phyloP scores from a whole-genome alignment of 1,284 basidiomycete species.

The Pseudozyma sp. region DNA sequence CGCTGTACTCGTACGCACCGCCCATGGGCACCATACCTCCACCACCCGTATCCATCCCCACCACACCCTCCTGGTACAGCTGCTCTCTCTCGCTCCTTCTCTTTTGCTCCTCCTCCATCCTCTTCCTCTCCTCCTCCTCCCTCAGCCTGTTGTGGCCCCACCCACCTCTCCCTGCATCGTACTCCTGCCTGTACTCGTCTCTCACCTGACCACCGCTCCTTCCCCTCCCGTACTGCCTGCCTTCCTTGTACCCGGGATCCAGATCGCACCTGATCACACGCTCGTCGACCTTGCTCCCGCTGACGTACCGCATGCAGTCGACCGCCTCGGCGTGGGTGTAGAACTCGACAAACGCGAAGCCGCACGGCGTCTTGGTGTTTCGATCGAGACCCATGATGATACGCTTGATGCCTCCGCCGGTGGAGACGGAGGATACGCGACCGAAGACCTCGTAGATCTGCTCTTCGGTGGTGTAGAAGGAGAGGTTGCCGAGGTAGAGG shows the following conservation, averaged over 20 bases:
- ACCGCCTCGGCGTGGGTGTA: slow-evolving; percentile 95
- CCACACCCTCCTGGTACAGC: slow-evolving; percentile 79
- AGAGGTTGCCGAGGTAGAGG: slow-evolving; percentile 77
- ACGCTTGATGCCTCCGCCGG: slow-evolving; percentile 94
- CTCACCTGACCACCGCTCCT: slow-evolving; percentile 92
- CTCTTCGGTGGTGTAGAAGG: slow-evolving; percentile 87
- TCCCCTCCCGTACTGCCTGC: slow-evolving; percentile 95
- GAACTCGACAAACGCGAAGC: slow-evolving; percentile 99
- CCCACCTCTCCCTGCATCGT: slow-evolving; percentile 83
- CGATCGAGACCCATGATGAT: slow-evolving; percentile 99
- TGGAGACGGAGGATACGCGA: slow-evolving; percentile 87
- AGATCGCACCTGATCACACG: slow-evolving; percentile 97
- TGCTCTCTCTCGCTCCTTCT: slow-evolving; percentile 82
- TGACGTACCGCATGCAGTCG: slow-evolving; percentile 91
- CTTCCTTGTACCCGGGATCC: slow-evolving; percentile 97
- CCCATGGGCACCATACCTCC: slow-evolving; percentile 46
- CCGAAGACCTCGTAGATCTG: slow-evolving; percentile 99
- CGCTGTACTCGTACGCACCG: slow-evolving; percentile 48
- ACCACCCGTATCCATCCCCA: slow-evolving; percentile 33
- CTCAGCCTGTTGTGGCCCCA: slow-evolving; percentile 78
- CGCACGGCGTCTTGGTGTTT: slow-evolving; percentile 97
- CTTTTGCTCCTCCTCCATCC: slow-evolving; percentile 77
- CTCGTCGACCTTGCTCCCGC: slow-evolving; percentile 98
- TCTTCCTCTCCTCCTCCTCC: slow-evolving; percentile 78
- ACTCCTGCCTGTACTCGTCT: slow-evolving; percentile 97